Evolutionary conservation across 2,329 filamentous ascomycete species (phyloP), one percentile per base, ranked within the genome.

Genomic region (Akanthomyces lecanii): DNA sequence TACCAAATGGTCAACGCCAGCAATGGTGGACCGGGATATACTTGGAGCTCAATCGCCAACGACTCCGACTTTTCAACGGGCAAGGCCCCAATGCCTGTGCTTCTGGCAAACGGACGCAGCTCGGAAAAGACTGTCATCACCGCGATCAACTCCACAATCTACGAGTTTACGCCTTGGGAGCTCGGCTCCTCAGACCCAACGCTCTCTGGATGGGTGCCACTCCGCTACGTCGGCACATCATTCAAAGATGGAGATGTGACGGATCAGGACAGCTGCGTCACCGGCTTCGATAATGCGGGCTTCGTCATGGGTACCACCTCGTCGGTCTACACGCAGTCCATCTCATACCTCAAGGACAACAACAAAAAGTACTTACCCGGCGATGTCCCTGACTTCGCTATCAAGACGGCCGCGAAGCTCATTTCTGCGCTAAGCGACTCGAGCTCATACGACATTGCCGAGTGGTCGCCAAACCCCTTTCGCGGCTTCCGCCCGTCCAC

Each of bases 251-350:
- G 91, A 23, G 70, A 72, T 8, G 74, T 95, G 23, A 76, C 83
- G 0, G 71, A 78, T 12, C 73, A 80, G 62, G 82, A 83, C 50
- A 72, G 76, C 33, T 97, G 93, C 71, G 82, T 96, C 18, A 80
- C 83, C 8, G 93, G 93, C 1, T 92, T 92, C 66, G 93, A 97
- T 75, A 92, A 92, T 69, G 84, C 84, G 28, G 91, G 91, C 7
- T 97, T 85, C 71, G 79, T 96, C 30, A 92, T 96, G 85, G 92
- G 92, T 57, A 96, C 92, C 0, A 92, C 89, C 25, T 91, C 88
- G 1, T 89, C 90, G 0, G 81, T 97, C 2, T 97, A 97, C 82
- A 97, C 96, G 77, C 80, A 87, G 69, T 84, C 90, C 69, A 76
- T 96, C 21, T 79, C 92, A 3, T 76, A 85, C 12, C 78, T 94